phyloP scores from a whole-genome alignment of 2,329 filamentous ascomycete genomes.

The Aspergillus aculeatus region DNA sequence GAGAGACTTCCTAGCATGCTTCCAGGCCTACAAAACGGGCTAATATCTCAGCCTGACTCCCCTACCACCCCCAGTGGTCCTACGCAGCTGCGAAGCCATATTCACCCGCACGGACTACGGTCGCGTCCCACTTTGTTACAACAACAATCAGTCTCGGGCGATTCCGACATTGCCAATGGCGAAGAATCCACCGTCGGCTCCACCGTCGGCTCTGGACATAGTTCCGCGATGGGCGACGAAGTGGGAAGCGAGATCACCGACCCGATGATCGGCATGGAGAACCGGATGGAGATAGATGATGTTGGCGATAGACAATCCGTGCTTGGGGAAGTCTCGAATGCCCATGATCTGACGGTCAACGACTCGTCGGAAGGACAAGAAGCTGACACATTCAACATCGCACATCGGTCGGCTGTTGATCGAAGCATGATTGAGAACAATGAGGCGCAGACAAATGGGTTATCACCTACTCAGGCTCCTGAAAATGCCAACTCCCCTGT shows the following conservation, averaged over 20 bases:
- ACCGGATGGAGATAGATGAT: conserved; percentile 80
- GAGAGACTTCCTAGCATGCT: conserved; percentile 84
- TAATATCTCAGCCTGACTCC: conserved; percentile 86
- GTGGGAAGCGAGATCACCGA: conserved; percentile 53
- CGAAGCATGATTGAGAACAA: conserved; percentile 76
- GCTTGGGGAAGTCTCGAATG: conserved; percentile 66
- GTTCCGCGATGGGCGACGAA: conserved; percentile 73
- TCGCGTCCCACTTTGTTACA: conserved; percentile 84
- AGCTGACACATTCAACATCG: conserved; percentile 89
- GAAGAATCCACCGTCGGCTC: conserved; percentile 84
- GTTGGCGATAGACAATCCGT: conserved; percentile 81
- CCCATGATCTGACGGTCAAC: conserved; percentile 72
- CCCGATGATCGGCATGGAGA: conserved; percentile 75
- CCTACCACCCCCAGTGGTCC: conserved; percentile 79
- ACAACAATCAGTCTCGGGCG: conserved; percentile 80
- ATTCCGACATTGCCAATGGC: conserved; percentile 79
- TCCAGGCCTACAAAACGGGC: conserved; percentile 64
- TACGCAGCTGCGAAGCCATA: conserved; percentile 55
- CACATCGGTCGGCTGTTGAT: conserved; percentile 78
- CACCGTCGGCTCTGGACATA: conserved; percentile 83
- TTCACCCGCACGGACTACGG: conserved; percentile 56
- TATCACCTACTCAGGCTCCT: conserved; percentile 65
- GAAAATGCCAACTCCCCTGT: conserved; percentile 71
- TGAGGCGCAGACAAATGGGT: conserved; percentile 64
- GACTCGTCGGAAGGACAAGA: conserved; percentile 83